Evolutionary conservation across 371 early-diverging fungal species (phyloP).

Genomic region (Syncephalastrum contaminatum): DNA sequence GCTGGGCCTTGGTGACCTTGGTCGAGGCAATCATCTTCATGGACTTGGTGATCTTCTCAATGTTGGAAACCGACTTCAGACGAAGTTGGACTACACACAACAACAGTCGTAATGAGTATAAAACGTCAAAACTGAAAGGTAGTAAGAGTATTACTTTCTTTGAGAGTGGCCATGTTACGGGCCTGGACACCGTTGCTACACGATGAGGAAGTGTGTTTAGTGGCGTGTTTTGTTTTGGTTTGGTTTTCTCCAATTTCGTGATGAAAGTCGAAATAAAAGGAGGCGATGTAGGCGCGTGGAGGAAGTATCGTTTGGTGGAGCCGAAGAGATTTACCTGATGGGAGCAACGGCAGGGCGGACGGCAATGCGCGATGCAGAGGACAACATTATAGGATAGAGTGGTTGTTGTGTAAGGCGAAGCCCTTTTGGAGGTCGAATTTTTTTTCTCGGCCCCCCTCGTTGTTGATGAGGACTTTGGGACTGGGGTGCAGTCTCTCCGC

Average conservation of each 20-base stretch:
- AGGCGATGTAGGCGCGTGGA: slow-evolving; percentile 1
- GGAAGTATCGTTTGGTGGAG: no score
- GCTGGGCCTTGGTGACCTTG: slow-evolving; percentile 95
- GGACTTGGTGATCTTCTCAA: slow-evolving; percentile 98
- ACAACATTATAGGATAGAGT: slow-evolving; percentile 22
- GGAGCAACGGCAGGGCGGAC: slow-evolving; percentile 29
- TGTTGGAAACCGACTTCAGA: slow-evolving; percentile 95
- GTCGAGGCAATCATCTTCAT: slow-evolving; percentile 99
- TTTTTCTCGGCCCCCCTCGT: slow-evolving; percentile 13
- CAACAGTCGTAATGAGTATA: slow-evolving; percentile 4
- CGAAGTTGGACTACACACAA: slow-evolving; percentile 83
- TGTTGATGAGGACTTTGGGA: slow-evolving; percentile 2
- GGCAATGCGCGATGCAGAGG: slow-evolving; percentile 31
- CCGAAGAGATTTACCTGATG: slow-evolving; percentile 12
- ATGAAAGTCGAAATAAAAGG: neutral
- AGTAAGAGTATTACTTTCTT: slow-evolving; percentile 72
- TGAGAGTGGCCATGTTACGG: slow-evolving; percentile 85
- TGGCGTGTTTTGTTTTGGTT: no score
- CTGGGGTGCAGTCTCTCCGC: no score
- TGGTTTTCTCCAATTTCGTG: neutral
- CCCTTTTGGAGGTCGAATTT: slow-evolving; percentile 14
- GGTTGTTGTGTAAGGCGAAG: slow-evolving; percentile 1
- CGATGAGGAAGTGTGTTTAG: neutral
- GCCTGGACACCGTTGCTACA: slow-evolving; percentile 64
- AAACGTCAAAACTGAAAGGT: neutral